Evolutionary conservation across 139 green algal species (phyloP), one percentile per base, ranked within the genome.

Genomic region (Tetradesmus obliquus): DNA sequence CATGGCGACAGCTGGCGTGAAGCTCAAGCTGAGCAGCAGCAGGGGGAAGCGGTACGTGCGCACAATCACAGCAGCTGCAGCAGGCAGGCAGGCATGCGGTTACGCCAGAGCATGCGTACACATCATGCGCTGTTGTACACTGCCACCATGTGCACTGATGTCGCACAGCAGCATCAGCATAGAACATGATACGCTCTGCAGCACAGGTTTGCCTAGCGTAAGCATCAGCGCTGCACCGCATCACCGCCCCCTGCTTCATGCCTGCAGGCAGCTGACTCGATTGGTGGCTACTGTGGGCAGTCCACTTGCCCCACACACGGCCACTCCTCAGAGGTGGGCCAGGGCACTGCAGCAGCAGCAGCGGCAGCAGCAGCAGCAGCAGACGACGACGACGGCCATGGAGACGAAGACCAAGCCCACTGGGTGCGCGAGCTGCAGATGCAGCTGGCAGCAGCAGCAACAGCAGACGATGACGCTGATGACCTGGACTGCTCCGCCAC

Each of bases 401-500:
- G 66, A 1, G 66, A 76, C 2, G 60, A 19, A 19, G 60, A 71
- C 2, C 66, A 53, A 10, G 86, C 51, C 20, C 22, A n/a, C 22
- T 90, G 86, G 86, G 6, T 83, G 53, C 53, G 22, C 24, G 71
- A 90, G 86, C 86, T 90, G 53, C 71, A 84, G 51, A 72, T 90
- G 85, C 66, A 89, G 62, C 66, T 89, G 19, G 76, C 76, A 82
- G 85, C 85, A 54, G 85, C 66, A 24, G 58, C 69, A 32, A 57
- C 84, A 69, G 66, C 20, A 62, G 85, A 17, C 1, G 85, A 82
- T 51, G 17, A 22, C 6, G 45, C 85, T 22, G 85, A 89, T 2
- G 62, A 81, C 13, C 5, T 57, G 2, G 85, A 82, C n/a, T 51
- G 8, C 24, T 55, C 76, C 2, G 76, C 24, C 7, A 82, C 76